phyloP scores from a whole-genome alignment of 2,329 filamentous ascomycete species.

The Drechslerella stenobrocha region DNA sequence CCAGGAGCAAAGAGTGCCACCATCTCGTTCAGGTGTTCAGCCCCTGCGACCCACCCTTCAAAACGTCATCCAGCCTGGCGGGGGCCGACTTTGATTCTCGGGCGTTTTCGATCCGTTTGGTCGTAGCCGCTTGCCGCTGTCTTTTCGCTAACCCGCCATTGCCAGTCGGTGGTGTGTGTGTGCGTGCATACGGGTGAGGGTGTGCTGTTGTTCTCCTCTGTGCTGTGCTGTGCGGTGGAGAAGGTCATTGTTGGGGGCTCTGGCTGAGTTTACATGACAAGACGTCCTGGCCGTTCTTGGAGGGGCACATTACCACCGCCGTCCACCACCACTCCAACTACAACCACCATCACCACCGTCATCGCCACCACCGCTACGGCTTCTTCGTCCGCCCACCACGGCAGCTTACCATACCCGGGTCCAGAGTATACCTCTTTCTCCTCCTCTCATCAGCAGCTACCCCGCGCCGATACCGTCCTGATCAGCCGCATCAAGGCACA shows the following conservation, averaged over 20 bases:
- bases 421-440: constrained; percentile 30
- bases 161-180: background rate
- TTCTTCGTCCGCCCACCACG: background rate
- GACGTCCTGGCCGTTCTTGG: too few species aligned
- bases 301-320: constrained; percentile 1
- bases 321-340: background rate
- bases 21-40: too few species aligned
- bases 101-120: constrained; percentile 27
- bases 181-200: background rate
- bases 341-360: background rate
- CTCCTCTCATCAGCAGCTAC: background rate
- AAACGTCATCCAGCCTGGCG: constrained; percentile 7
- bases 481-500: too few species aligned
- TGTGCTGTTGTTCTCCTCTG: background rate
- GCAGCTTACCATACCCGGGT: too few species aligned
- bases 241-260: too few species aligned
- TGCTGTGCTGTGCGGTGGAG: too few species aligned
- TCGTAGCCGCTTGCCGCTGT: constrained; percentile 4
- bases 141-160: constrained; percentile 17
- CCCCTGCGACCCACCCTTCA: constrained; percentile 11
- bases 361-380: background rate
- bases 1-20: too few species aligned
- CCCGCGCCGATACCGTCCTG: too few species aligned
- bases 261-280: background rate
- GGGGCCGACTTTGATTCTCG: constrained; percentile 11